These are phyloP conservation scores for Chimonanthus salicifolius DNA, from an alignment of 164 flowering plant species.

Conservation along the genomic window DNA sequence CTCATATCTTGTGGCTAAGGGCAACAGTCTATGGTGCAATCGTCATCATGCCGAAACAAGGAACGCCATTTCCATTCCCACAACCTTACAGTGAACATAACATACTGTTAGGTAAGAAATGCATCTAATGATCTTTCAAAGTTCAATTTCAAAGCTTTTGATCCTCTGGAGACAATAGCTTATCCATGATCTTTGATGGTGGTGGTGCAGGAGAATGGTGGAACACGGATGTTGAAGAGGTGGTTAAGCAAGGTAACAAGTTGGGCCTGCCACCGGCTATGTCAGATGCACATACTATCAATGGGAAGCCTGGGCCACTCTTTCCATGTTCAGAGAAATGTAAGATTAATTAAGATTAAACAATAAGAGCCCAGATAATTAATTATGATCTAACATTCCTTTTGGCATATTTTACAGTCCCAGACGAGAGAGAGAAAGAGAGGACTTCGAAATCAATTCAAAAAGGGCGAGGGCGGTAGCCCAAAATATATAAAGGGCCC, in stretches of 20 bases:
- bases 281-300: conserved; percentile 67
- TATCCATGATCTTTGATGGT: too few relatives aligned
- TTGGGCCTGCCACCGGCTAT: conserved; percentile 50
- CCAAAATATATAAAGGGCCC: neutral
- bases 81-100: conserved; percentile 37
- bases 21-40: conserved; percentile 67
- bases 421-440: too few relatives aligned
- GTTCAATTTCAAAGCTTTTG: neutral
- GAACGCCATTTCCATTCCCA: conserved; percentile 49
- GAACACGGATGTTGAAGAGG: conserved; percentile 45
- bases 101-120: conserved; percentile 29
- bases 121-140: neutral
- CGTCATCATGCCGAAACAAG: conserved; percentile 45
- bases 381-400: too few relatives aligned
- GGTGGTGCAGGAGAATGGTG: conserved; percentile 56
- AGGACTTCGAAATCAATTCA: too few relatives aligned
- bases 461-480: too few relatives aligned
- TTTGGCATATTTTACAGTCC: too few relatives aligned
- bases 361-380: too few relatives aligned
- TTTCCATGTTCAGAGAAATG: conserved; percentile 60
- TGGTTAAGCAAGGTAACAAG: conserved; percentile 37
- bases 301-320: conserved; percentile 65
- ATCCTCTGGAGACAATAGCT: neutral
- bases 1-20: conserved; percentile 61
- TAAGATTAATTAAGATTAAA: conserved; percentile 14